phyloP scores from a whole-genome alignment of 495 filamentous ascomycete species.

The Podospora bellae-mahoneyi region DNA sequence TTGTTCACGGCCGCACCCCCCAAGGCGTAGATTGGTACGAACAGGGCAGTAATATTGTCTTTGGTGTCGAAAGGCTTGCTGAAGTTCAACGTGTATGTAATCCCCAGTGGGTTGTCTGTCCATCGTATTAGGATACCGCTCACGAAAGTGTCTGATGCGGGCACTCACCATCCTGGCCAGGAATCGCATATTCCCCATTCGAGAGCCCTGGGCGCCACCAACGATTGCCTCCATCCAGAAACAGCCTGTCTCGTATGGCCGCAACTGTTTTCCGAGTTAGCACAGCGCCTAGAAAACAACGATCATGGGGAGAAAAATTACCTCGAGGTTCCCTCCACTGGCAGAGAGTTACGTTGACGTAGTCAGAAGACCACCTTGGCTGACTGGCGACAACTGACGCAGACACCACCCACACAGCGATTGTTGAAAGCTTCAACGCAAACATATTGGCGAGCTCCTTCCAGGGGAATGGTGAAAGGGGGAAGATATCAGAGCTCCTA shows the following conservation, averaged over 20 bases:
- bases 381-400: conserved; percentile 30
- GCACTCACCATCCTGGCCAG: conserved; percentile 37
- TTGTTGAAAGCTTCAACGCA: conserved; percentile 9
- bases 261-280: conserved; percentile 46
- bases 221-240: conserved; percentile 62
- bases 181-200: conserved; percentile 31
- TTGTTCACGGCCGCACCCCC: conserved; percentile 49
- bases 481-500: no score
- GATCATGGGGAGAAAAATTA: conserved; percentile 24
- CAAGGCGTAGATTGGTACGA: conserved; percentile 45
- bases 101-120: conserved; percentile 44
- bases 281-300: not conserved
- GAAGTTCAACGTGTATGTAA: conserved; percentile 56
- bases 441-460: conserved; percentile 16
- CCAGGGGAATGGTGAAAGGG: no score
- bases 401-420: conserved; percentile 26
- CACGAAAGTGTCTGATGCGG: not conserved
- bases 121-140: no score
- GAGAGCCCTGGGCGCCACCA: conserved; percentile 46
- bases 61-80: conserved; percentile 54
- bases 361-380: conserved; percentile 37
- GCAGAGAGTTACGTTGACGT: conserved; percentile 57
- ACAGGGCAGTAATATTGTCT: conserved; percentile 51
- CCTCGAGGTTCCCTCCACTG: conserved; percentile 55
- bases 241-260: conserved; percentile 62